These are phyloP conservation scores for Platanthera guangdongensis DNA, from an alignment of 106 monocot species.

Conservation along the genomic window DNA sequence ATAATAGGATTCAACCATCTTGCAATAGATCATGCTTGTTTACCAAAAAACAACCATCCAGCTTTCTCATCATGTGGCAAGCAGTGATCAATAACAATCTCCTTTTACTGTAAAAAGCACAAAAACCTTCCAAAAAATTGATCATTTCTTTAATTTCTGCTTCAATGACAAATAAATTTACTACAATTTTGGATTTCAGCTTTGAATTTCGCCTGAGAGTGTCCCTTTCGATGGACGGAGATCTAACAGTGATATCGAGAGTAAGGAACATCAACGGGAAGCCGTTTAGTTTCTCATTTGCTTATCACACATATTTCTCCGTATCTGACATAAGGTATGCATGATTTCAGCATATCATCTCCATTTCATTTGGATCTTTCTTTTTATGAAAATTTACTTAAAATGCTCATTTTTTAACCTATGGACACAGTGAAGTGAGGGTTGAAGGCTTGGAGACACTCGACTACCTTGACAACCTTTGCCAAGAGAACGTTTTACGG, in stretches of 20 bases:
- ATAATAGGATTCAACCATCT: too few species aligned
- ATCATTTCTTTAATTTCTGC: too few species aligned
- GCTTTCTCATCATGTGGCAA: too few species aligned
- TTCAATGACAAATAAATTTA: neutral
- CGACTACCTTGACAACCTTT: conserved; percentile 72
- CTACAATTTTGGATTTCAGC: conserved; percentile 18
- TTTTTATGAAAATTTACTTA: neutral
- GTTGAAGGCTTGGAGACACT: conserved; percentile 85
- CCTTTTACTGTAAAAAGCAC: too few species aligned
- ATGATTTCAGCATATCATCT: neutral
- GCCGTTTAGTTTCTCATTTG: conserved; percentile 72
- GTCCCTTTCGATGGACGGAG: conserved; percentile 49
- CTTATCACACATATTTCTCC: conserved; percentile 71
- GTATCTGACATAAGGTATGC: conserved; percentile 80
- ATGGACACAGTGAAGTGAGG: conserved; percentile 55
- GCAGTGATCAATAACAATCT: too few species aligned
- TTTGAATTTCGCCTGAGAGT: conserved; percentile 75
- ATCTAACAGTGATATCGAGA: conserved; percentile 69
- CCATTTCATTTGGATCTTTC: neutral
- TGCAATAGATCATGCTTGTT: too few species aligned
- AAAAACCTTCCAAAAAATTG: too few species aligned
- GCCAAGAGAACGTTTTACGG: conserved; percentile 53
- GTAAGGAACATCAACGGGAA: conserved; percentile 79
- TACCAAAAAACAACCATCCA: too few species aligned
- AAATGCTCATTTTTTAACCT: neutral